Percentiles rank a stretch among this genome's conserved stretches.
These are phyloP conservation scores for Saccharomycopsis crataegensis DNA, from an alignment of 1,139 yeast genomes.

Conservation along the genomic window DNA sequence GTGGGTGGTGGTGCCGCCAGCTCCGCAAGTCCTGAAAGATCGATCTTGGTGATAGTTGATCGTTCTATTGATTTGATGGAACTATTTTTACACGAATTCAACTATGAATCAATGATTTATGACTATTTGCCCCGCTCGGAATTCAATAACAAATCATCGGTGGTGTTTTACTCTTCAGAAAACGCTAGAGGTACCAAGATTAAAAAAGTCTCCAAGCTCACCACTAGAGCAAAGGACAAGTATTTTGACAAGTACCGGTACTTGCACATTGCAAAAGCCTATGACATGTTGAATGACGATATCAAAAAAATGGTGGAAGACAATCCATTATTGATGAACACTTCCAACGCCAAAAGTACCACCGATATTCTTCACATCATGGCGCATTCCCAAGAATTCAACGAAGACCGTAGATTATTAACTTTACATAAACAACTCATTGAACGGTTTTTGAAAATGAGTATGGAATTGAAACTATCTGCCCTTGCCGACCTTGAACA, in stretches of 20 bases:
- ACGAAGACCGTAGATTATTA: slow-evolving; percentile 55
- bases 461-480: slow-evolving; percentile 47
- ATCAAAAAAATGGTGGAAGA: slow-evolving; percentile 63
- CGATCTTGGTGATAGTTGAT: slow-evolving; percentile 71
- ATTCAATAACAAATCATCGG: slow-evolving; percentile 14
- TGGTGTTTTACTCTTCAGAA: slow-evolving; percentile 43
- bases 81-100: slow-evolving; percentile 83
- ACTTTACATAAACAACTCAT: slow-evolving; percentile 54
- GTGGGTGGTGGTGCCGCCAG: not conserved
- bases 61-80: slow-evolving; percentile 78
- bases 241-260: slow-evolving; percentile 61
- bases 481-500: slow-evolving; percentile 70
- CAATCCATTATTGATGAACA: slow-evolving; percentile 63
- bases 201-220: slow-evolving; percentile 38
- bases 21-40: slow-evolving; percentile 39
- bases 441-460: slow-evolving; percentile 48
- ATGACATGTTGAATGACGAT: slow-evolving; percentile 52
- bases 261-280: slow-evolving; percentile 69
- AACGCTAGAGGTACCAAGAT: slow-evolving; percentile 51
- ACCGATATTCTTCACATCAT: slow-evolving; percentile 59
- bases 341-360: slow-evolving; percentile 52
- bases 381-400: slow-evolving; percentile 62
- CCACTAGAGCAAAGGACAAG: slow-evolving; percentile 62
- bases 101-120: slow-evolving; percentile 91
- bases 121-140: slow-evolving; percentile 34